Conservation (phyloP, 805 yeast genomes). For the Ogataea trehalophila region DNA sequence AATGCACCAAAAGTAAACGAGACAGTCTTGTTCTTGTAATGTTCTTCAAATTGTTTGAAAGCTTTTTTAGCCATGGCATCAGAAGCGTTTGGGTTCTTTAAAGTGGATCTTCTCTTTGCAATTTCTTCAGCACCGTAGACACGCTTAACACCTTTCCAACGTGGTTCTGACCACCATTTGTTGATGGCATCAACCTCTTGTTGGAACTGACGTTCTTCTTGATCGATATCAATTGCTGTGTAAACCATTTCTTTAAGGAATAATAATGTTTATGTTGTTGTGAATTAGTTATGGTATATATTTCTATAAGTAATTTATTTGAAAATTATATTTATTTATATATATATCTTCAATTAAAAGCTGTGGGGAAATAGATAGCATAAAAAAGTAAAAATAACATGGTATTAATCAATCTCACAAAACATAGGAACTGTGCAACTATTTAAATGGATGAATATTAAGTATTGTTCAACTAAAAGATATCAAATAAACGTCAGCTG, state of each 20-base stretch:
- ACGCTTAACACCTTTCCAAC: slow-evolving; percentile 87
- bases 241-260: slow-evolving; percentile 43
- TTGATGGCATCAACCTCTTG: slow-evolving; percentile 68
- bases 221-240: slow-evolving; percentile 51
- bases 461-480: too few species aligned
- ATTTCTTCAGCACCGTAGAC: slow-evolving; percentile 85
- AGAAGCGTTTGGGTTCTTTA: slow-evolving; percentile 73
- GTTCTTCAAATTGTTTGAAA: slow-evolving; percentile 63
- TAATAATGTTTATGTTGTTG: too few species aligned
- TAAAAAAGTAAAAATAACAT: too few species aligned
- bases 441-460: too few species aligned
- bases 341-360: background rate
- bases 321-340: background rate
- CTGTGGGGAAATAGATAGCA: too few species aligned
- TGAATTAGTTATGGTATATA: background rate
- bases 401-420: too few species aligned
- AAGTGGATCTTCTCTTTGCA: slow-evolving; percentile 80
- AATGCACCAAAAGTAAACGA: slow-evolving; percentile 93
- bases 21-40: slow-evolving; percentile 64
- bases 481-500: too few species aligned
- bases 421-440: too few species aligned
- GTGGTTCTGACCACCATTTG: slow-evolving; percentile 90
- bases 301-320: background rate
- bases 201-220: slow-evolving; percentile 62
- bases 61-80: slow-evolving; percentile 78